These are phyloP conservation scores for Tricholoma bakamatsutake DNA, from an alignment of 768 basidiomycete genomes.

Conservation along the genomic window DNA sequence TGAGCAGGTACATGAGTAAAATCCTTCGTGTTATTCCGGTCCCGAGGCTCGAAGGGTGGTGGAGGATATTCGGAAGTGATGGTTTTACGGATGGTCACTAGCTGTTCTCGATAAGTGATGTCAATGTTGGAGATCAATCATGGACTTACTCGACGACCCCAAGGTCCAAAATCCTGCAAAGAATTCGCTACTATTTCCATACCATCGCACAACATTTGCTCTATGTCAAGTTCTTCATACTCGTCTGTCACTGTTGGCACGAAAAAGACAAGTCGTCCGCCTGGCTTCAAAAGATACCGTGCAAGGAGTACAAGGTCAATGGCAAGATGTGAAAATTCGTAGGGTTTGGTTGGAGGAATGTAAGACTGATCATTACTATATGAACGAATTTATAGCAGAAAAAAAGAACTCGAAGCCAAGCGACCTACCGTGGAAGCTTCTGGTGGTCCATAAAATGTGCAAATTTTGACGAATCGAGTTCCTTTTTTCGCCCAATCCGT, in stretches of 20 bases:
- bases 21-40: constrained; percentile 2
- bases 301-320: constrained; percentile 52
- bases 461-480: constrained; percentile 32
- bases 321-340: constrained; percentile 1
- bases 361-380: constrained; percentile 1
- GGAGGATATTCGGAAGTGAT: constrained; percentile 38
- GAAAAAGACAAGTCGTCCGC: constrained; percentile 92
- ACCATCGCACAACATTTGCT: constrained; percentile 72
- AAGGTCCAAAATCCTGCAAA: constrained; percentile 88
- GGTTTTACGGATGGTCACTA: constrained; percentile 86
- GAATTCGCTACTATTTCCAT: constrained; percentile 89
- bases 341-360: constrained; percentile 4
- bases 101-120: constrained; percentile 34
- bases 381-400: not conserved
- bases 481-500: constrained; percentile 63
- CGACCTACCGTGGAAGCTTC: constrained; percentile 35
- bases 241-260: constrained; percentile 89
- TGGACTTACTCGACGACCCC: constrained; percentile 80
- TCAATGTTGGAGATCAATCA: not conserved
- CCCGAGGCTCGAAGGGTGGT: constrained; percentile 46
- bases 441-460: constrained; percentile 32
- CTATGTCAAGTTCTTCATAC: constrained; percentile 83
- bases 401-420: not conserved
- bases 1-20: constrained; percentile 67
- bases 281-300: constrained; percentile 77